Evolutionary conservation across 2,329 filamentous ascomycete species (phyloP).

Genomic region (Apiospora phragmitis): DNA sequence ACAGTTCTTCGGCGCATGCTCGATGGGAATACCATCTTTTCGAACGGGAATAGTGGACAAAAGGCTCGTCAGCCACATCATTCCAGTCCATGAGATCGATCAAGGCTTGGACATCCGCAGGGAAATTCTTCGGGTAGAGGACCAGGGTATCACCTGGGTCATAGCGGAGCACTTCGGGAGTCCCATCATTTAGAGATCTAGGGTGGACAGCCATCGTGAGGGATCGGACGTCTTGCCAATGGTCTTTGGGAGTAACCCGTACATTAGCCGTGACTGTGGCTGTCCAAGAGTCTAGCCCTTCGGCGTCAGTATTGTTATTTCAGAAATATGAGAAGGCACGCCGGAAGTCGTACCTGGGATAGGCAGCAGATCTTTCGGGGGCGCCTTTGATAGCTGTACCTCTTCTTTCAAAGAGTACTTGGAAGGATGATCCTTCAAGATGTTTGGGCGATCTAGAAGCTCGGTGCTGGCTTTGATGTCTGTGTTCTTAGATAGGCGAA

Average conservation of each 20-base stretch:
- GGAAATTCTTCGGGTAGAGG: constrained; percentile 86
- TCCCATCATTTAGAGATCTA: constrained; percentile 15
- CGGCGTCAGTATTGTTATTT: no score
- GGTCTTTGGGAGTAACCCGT: constrained; percentile 70
- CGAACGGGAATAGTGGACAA: constrained; percentile 41
- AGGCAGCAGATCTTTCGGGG: constrained; percentile 46
- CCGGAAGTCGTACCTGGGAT: no score
- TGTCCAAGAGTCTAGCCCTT: constrained; percentile 49
- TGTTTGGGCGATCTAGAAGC: constrained; percentile 35
- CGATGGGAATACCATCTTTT: constrained; percentile 17
- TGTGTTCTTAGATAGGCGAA: constrained; percentile 25
- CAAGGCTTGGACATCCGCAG: constrained; percentile 75
- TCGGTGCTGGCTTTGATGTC: constrained; percentile 13
- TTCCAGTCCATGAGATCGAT: constrained; percentile 80
- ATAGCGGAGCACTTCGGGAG: constrained; percentile 37
- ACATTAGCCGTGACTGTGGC: constrained; percentile 66
- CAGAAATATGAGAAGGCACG: no score
- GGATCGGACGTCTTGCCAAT: constrained; percentile 94
- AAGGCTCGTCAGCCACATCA: constrained; percentile 65
- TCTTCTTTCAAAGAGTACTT: constrained; percentile 33
- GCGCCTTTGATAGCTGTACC: constrained; percentile 18
- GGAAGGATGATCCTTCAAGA: constrained; percentile 35
- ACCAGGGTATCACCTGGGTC: constrained; percentile 78
- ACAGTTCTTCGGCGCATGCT: constrained; percentile 26
- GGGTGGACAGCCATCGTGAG: constrained; percentile 58